Percentiles rank a stretch among this genome's conserved stretches.
Evolutionary conservation across 164 flowering plant genomes (phyloP).

Genomic region (Berberis vulgaris): DNA sequence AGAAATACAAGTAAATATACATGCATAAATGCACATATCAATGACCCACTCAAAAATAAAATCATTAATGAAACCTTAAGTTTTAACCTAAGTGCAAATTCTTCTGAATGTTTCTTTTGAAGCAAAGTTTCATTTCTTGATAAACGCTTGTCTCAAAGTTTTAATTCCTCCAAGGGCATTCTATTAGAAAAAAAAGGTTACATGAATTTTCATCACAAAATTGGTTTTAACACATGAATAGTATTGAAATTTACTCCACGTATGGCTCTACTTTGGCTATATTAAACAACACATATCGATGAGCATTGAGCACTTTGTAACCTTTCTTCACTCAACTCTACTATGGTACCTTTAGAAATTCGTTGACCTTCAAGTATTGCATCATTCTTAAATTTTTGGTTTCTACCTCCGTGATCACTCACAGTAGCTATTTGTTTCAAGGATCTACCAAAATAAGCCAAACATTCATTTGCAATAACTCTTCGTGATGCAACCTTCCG

Average conservation of each 20-base stretch:
- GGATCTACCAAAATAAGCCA: not conserved
- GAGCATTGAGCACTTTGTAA: not conserved
- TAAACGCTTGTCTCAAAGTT: not conserved
- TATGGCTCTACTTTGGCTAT: not conserved
- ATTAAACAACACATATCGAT: conserved; percentile 3
- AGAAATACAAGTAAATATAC: not conserved
- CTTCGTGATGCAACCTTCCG: conserved; percentile 4
- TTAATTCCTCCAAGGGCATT: not conserved
- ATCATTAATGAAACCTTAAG: not conserved
- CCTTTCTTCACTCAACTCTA: not conserved
- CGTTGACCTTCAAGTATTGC: not conserved
- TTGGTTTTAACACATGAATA: not conserved
- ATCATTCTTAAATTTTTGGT: not conserved
- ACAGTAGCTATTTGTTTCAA: not conserved
- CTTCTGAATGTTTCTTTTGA: not conserved
- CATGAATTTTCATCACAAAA: not conserved
- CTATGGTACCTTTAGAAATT: not conserved
- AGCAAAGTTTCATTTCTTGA: not conserved
- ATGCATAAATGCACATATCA: not conserved
- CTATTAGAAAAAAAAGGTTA: not conserved
- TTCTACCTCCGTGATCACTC: not conserved
- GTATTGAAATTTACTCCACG: not conserved
- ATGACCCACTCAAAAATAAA: not conserved
- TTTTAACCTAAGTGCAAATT: not conserved
- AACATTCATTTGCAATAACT: conserved; percentile 6